Evolutionary conservation across 768 basidiomycete species (phyloP), one percentile per base, ranked within the genome.

Genomic region (Lentinula guzmanii): DNA sequence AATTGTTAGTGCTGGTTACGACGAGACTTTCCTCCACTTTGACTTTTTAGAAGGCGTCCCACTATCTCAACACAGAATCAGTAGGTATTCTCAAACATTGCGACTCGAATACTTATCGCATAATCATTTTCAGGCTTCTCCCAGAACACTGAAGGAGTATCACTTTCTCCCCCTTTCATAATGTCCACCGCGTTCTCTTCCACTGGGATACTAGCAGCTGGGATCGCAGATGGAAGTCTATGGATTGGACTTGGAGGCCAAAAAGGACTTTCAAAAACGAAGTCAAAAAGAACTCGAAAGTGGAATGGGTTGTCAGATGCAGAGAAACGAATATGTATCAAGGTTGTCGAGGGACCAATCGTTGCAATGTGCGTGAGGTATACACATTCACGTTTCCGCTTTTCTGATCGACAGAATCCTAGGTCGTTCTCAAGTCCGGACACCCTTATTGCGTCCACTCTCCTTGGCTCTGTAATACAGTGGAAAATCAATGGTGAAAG

Each of bases 1-100:
- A 70, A 67, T 91, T 11, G 78, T 94, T 24, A 91, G 87, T 62
- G 90, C 85, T 5, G 91, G 91, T 1, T 93, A 89, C 66, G 92
- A 94, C 65, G 82, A 78, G 43, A 73, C 77, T 3, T 65, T 93
- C 28, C 69, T 89, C 13, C 91, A 93, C 67, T 86, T 84, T 66
- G 89, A 92, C 66, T 81, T 81, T 61, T 65, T 66, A 13, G 83
- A 83, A 71, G 79, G 83, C 33, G 82, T 74, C 33, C 54, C 82
- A 6, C 72, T 90, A 45, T 89, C 90, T 4, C 78, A 79, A 39
- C 76, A 79, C 52, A 79, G 86, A 68, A 78, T 91, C 54, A 69
- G 90, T 90, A 56, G 28, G 79, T 65, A n/a, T 31, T 41, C 54
- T 28, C 35, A 34, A 48, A 35, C 16, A 31, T 33, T 9, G 10